Conservation (phyloP, 1,284 basidiomycete species). For the Melampsora americana region DNA sequence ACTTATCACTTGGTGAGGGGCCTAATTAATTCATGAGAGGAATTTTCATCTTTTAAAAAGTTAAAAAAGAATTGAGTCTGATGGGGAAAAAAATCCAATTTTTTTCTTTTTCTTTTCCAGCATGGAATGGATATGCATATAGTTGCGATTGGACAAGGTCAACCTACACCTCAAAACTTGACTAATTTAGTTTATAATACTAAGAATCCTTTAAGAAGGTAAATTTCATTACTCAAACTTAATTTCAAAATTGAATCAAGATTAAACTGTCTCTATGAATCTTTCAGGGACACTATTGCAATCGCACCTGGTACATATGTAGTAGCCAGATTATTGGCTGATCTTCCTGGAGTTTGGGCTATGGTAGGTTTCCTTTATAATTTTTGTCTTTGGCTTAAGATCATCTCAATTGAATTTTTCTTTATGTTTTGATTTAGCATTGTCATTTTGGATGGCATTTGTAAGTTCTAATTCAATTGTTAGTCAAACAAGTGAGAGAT, state of each 20-base stretch:
- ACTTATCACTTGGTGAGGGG: slow-evolving; percentile 35
- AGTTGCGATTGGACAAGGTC: slow-evolving; percentile 7
- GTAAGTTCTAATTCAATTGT: neutral
- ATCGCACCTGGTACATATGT: neutral
- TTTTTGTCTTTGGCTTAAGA: neutral
- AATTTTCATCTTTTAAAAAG: too few species aligned
- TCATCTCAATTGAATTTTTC: neutral
- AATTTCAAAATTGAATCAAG: neutral
- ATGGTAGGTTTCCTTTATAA: neutral
- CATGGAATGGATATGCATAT: slow-evolving; percentile 27
- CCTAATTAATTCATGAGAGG: too few species aligned
- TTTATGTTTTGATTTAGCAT: slow-evolving; percentile 8
- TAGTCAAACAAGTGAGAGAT: neutral
- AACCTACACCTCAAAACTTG: slow-evolving; percentile 22
- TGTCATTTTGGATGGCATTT: slow-evolving; percentile 21
- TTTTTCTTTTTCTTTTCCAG: neutral
- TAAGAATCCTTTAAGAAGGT: slow-evolving; percentile 39
- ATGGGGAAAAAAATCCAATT: neutral
- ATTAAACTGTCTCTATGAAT: neutral
- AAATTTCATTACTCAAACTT: neutral
- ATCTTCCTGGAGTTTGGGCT: slow-evolving; percentile 16
- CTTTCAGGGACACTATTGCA: slow-evolving; percentile 13
- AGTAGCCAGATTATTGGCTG: slow-evolving; percentile 3
- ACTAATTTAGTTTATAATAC: slow-evolving; percentile 27
- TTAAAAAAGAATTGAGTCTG: neutral